A percentile compares a stretch with the other conserved stretches of the same genome.
phyloP scores from a whole-genome alignment of 495 filamentous ascomycete genomes.

The Hyaloscypha finlandica region DNA sequence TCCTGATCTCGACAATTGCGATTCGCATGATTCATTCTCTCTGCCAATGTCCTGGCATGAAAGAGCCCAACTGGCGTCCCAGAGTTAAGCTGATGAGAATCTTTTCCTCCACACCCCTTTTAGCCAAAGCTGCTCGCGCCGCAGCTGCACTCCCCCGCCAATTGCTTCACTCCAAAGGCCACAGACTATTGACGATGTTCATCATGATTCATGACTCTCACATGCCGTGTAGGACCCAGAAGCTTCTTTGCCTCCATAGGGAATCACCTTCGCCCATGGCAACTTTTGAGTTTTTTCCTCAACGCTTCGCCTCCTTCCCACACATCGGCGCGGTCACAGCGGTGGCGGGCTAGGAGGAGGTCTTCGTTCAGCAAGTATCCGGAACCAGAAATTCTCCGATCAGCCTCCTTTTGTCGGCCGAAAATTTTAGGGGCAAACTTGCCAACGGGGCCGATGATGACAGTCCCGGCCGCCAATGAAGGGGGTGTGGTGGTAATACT shows the following conservation, averaged over 20 bases:
- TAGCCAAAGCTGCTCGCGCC: background rate
- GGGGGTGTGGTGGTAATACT: background rate
- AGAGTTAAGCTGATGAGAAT: background rate
- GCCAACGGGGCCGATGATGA: constrained; percentile 4
- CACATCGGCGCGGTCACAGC: background rate
- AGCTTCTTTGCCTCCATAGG: background rate
- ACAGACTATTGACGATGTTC: background rate
- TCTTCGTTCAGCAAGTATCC: background rate
- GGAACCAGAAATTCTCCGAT: constrained; percentile 9
- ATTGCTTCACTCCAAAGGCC: background rate
- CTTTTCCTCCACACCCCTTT: background rate
- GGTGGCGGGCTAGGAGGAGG: background rate
- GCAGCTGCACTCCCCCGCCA: background rate
- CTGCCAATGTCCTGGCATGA: background rate
- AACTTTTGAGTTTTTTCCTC: background rate
- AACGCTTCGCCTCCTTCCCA: background rate
- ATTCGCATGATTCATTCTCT: background rate
- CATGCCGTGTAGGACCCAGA: background rate
- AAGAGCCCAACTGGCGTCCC: background rate
- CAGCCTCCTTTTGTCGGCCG: constrained; percentile 11
- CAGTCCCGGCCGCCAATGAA: constrained; percentile 3
- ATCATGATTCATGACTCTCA: background rate
- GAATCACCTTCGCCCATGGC: background rate
- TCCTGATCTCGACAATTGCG: background rate
- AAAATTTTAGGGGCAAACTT: background rate